Evolutionary conservation across 345 rosid species (phyloP).

Genomic region (Corymbia maculata): DNA sequence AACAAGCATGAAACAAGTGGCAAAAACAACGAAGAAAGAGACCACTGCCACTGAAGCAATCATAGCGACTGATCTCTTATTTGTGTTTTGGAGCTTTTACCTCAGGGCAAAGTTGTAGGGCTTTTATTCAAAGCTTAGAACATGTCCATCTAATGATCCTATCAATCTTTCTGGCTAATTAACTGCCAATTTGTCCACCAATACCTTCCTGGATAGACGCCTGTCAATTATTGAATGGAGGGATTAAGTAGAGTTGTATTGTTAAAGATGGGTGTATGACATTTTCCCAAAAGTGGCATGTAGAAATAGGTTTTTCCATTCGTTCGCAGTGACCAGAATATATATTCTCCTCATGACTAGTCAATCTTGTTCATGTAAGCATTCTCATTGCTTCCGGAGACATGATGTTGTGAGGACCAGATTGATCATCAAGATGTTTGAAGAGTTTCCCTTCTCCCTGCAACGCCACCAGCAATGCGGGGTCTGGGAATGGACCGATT

Average conservation of each 20-base stretch:
- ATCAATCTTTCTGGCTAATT: background rate
- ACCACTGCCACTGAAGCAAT: background rate
- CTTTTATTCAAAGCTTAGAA: background rate
- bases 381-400: background rate
- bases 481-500: background rate
- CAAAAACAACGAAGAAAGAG: background rate
- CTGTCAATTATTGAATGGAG: background rate
- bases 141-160: background rate
- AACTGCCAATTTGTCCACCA: background rate
- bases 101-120: background rate
- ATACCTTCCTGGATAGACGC: background rate
- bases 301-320: background rate
- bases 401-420: background rate
- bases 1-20: background rate
- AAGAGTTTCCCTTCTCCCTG: background rate
- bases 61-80: background rate
- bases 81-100: background rate
- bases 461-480: background rate
- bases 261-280: background rate
- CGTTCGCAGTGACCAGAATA: background rate
- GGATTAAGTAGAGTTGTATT: background rate
- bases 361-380: background rate
- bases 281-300: background rate
- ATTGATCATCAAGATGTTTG: background rate
- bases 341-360: background rate